Evolutionary conservation across 805 yeast genomes (phyloP).

Genomic region (Zygosaccharomyces bisporus): DNA sequence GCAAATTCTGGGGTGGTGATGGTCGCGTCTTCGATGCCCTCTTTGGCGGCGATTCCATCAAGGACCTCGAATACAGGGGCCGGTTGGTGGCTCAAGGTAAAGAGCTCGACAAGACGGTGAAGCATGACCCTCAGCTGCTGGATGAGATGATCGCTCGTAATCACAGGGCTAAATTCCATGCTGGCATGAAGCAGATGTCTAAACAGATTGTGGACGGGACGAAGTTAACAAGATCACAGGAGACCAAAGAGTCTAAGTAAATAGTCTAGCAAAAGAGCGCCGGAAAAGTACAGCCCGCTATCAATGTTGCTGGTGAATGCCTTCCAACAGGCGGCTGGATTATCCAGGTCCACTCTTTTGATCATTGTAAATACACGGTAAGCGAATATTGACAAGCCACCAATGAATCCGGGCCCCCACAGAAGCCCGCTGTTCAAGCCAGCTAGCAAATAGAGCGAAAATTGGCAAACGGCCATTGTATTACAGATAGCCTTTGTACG

Average conservation of each 20-base stretch:
- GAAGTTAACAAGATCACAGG: slow-evolving; percentile 14
- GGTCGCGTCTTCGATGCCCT: slow-evolving; percentile 32
- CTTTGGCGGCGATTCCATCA: slow-evolving; percentile 27
- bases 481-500: slow-evolving; percentile 66
- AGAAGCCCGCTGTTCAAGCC: slow-evolving; percentile 62
- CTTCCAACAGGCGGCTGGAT: slow-evolving; percentile 78
- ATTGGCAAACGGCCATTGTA: slow-evolving; percentile 63
- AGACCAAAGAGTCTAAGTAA: slow-evolving; percentile 40
- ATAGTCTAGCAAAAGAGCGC: slow-evolving; percentile 66
- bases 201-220: slow-evolving; percentile 10
- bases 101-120: neutral
- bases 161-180: slow-evolving; percentile 22
- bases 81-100: slow-evolving; percentile 1
- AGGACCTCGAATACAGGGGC: slow-evolving; percentile 15
- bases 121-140: neutral
- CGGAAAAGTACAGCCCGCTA: slow-evolving; percentile 66
- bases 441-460: slow-evolving; percentile 57
- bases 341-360: slow-evolving; percentile 67
- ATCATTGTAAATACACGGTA: slow-evolving; percentile 68
- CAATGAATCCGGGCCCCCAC: slow-evolving; percentile 80
- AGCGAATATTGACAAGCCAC: slow-evolving; percentile 64
- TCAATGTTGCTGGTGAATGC: slow-evolving; percentile 72
- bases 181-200: slow-evolving; percentile 8
- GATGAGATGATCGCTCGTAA: slow-evolving; percentile 18
- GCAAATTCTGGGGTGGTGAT: slow-evolving; percentile 29